Evolutionary conservation across 306 rosid species (phyloP).

Genomic region (Dalbergia cultrata): DNA sequence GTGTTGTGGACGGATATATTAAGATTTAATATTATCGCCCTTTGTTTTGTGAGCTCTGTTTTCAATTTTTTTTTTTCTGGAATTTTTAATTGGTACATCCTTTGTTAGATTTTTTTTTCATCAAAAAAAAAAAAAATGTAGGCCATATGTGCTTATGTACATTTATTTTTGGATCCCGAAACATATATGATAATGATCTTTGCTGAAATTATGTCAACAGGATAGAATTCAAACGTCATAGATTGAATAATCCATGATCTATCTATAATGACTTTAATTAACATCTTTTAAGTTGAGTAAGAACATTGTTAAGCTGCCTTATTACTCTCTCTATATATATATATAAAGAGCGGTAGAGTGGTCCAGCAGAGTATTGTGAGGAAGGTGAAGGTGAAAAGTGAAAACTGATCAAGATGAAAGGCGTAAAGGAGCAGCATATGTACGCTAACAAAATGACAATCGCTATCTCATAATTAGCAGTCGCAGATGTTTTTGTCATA

Average conservation of each 20-base stretch:
- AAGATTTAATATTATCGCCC: too few relatives aligned
- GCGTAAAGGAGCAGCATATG: too few relatives aligned
- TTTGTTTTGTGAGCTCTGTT: too few relatives aligned
- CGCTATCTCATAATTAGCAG: conserved; percentile 8
- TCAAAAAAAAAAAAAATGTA: background rate
- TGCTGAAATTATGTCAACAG: background rate
- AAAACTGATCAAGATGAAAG: background rate
- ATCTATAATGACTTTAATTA: background rate
- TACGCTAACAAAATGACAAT: conserved; percentile 12
- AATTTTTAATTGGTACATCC: background rate
- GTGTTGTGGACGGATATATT: too few relatives aligned
- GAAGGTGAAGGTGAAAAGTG: background rate
- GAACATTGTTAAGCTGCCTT: background rate
- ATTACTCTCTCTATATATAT: background rate
- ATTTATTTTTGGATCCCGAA: background rate
- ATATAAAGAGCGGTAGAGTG: background rate
- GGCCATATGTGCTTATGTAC: background rate
- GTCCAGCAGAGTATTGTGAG: background rate
- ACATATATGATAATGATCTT: background rate
- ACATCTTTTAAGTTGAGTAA: background rate
- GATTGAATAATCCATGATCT: background rate
- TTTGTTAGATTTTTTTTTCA: too few relatives aligned
- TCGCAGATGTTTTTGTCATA: conserved; percentile 2
- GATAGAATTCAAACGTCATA: background rate
- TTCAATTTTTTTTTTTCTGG: too few relatives aligned